Evolutionary conservation across 2,329 filamentous ascomycete genomes (phyloP), one percentile per base, ranked within the genome.

Genomic region (Colletotrichum orbiculare): DNA sequence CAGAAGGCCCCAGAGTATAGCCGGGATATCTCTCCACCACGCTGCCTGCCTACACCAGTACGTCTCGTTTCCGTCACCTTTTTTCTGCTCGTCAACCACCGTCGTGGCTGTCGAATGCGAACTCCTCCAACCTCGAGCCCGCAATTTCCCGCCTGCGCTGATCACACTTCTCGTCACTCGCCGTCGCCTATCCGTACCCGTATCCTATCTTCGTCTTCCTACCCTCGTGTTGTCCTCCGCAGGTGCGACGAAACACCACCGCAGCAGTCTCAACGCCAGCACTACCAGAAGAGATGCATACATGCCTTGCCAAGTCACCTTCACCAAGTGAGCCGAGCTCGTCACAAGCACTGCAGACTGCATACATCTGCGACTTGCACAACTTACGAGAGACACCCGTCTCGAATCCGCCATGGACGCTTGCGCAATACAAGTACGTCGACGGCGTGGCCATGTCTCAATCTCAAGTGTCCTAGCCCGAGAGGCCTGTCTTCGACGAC

Each of bases 71-170:
- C 25, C 25, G 25, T 25, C 25, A 25, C 25, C 25, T 25, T 25
- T 25, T 25, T 25, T 25, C 43, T 54, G 17, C 38, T 46, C 34
- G 25, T 25, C 39, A 34, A 46, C 35, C 10, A 48, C 9, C 34
- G 42, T 54, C 43, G 25, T 25, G 25, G 8, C 38, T 39, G 60
- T 64, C 60, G 54, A 64, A 66, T 64, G 45, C 53, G 48, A 64
- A 50, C 43, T 13, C 48, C 17, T 64, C 60, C 60, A 66, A 52
- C 43, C 39, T 53, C 41, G 17, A 60, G 60, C 54, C 49, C 33
- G 64, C 60, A 66, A 66, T 66, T 66, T 66, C 64, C 64, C 54
- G 34, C 39, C 38, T 66, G 63, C 63, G 64, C 60, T 54, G 60
- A 64, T 66, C 60, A 11, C 48, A 60, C 49, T 49, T 54, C 60